phyloP scores from a whole-genome alignment of 1,139 yeast genomes.

The Geotrichum reessii region DNA sequence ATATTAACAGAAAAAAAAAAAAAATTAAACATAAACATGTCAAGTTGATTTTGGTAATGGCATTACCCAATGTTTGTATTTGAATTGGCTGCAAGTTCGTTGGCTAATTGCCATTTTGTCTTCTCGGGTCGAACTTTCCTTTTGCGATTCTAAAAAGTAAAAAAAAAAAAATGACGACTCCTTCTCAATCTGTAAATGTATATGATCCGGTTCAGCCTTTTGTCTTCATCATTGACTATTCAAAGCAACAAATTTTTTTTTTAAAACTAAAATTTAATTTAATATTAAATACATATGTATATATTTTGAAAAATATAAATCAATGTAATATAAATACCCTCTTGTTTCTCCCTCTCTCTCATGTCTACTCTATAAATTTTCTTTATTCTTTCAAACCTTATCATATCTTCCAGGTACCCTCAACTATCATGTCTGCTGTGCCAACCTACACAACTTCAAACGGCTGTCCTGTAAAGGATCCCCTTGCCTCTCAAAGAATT shows the following conservation, averaged over 20 bases:
- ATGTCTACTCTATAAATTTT: too few species aligned
- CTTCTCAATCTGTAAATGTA: neutral
- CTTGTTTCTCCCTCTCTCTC: neutral
- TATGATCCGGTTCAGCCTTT: neutral
- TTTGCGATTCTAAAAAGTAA: neutral
- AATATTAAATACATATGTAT: too few species aligned
- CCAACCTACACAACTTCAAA: conserved; percentile 57
- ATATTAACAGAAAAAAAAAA: neutral
- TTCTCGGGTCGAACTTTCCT: neutral
- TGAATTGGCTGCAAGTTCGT: neutral
- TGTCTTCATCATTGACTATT: neutral
- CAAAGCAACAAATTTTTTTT: neutral
- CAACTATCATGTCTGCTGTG: neutral
- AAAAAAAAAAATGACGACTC: neutral
- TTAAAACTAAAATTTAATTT: neutral
- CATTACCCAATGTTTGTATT: neutral
- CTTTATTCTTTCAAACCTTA: neutral
- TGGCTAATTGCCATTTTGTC: neutral
- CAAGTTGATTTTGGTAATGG: too few species aligned
- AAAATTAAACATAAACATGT: too few species aligned
- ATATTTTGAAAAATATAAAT: too few species aligned
- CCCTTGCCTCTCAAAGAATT: conserved; percentile 69
- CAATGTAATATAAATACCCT: neutral
- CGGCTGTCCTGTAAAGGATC: conserved; percentile 62
- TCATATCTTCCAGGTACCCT: neutral